Evolutionary conservation across 805 yeast species (phyloP), one percentile per base, ranked within the genome.

Genomic region (Cyberlindnera xishuangbannaensis): DNA sequence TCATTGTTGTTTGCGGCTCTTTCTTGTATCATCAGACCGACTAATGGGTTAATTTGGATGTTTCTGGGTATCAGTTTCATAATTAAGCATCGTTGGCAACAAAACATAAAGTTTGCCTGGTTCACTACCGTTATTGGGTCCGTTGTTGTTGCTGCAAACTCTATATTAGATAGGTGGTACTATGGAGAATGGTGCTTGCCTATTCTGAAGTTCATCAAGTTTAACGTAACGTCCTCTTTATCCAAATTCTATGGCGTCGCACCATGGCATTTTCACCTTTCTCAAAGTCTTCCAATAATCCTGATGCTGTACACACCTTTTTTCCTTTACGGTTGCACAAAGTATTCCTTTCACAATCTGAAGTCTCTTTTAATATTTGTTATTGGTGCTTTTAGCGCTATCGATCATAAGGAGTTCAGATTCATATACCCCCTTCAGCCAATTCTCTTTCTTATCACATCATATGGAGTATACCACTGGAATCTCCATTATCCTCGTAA

Each of bases 401-500:
- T 92, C 14, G 62, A 70, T 9, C 99, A 92, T 56, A 92, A 92
- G 53, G 99, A 92, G 53, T 83, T 87, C 47, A 69, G 99, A 28
- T 92, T 92, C 55, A 66, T 94, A 13, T 86, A 80, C 46, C 95
- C 94, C 2, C 52, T 92, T 33, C 78, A 83, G 59, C 97, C 98
- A 2, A 48, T 85, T 3, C 58, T 86, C 40, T 62, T 81, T 12
- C 35, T 74, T 2, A 53, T 76, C 15, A 55, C 78, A 0, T 69
- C 83, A 0, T 51, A 55, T 48, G 56, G 52, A 4, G 36, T 28
- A 8, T 49, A 25, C 50, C 55, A 30, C 13, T 42, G 30, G 8
- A 48, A 28, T 39, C 51, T 29, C 21, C 55, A 44, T 19, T 36
- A 42, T 28, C 25, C 39, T 9, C 31, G 10, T 8, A 6, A 42